These are phyloP conservation scores for Alternaria sp. DNA, from an alignment of 2,329 filamentous ascomycete species.

Conservation along the genomic window DNA sequence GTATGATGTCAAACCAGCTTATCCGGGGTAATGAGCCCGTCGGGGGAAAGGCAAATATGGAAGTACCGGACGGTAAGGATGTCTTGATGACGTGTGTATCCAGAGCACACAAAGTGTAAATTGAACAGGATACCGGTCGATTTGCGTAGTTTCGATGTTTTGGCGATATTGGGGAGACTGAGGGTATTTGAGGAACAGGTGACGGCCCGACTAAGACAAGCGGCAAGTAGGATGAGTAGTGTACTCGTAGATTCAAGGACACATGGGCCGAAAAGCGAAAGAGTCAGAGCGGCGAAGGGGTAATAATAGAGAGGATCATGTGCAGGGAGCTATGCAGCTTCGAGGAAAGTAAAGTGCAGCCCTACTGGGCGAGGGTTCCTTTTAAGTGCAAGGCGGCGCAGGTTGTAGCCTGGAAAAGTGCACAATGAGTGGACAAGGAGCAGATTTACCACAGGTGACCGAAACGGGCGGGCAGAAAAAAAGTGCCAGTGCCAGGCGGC, in stretches of 20 bases:
- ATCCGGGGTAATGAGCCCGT: constrained; percentile 27
- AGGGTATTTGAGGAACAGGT: constrained; percentile 25
- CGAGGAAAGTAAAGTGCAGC: constrained; percentile 27
- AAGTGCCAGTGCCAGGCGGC: constrained; percentile 33
- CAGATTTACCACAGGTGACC: constrained; percentile 18
- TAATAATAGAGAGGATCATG: constrained; percentile 29
- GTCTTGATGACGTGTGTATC: not conserved
- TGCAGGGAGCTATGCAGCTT: constrained; percentile 31
- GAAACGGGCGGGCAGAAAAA: constrained; percentile 18
- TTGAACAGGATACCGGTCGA: not conserved
- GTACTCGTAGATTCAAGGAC: constrained; percentile 20
- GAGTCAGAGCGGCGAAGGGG: constrained; percentile 32
- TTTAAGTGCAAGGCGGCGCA: constrained; percentile 35
- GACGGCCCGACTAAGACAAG: constrained; percentile 38
- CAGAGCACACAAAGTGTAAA: not conserved
- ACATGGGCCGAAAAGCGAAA: constrained; percentile 20
- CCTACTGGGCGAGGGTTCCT: constrained; percentile 28
- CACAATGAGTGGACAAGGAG: constrained; percentile 27
- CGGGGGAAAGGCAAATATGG: constrained; percentile 26
- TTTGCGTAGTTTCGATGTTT: not conserved
- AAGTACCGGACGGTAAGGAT: constrained; percentile 5
- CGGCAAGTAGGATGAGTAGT: constrained; percentile 22
- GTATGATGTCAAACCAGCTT: constrained; percentile 17
- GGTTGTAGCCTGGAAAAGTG: constrained; percentile 43
- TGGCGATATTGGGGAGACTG: constrained; percentile 5